Base-by-base conservation (phyloP, 306 rosid genomes). In the Lathyrus sativus region DNA sequence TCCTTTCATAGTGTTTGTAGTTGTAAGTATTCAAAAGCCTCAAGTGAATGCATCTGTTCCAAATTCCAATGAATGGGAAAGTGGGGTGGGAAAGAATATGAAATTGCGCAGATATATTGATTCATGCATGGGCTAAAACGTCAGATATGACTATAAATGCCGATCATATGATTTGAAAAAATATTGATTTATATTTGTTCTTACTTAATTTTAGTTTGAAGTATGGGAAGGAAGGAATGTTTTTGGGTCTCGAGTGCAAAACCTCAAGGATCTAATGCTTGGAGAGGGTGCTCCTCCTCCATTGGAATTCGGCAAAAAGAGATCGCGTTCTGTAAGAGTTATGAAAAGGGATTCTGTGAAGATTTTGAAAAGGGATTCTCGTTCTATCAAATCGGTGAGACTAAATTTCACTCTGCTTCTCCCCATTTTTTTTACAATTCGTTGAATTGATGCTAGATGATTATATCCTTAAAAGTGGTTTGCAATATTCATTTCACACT, bases 171-270 rank as follows among this genome's bases (percentile, higher is more conserved):
- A 77, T 68, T 69, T 77, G 54, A 43, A 17, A 15, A 19, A 60
- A 35, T 73, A 64, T 62, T 37, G 61, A 58, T 56, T n/a, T 24
- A 64, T 60, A 18, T 49, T 55, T 24, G 42, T 56, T 68, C 59
- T 76, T 84, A 43, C 62, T 7, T 62, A 62, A 11, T 58, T 24
- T 63, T 78, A 92, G 98, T 85, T 92, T 75, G 83, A 81, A 53
- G 87, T 92, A 73, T 92, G 98, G 98, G 96, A 89, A 68, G 81
- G 83, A 74, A 90, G 98, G 77, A 85, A 78, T 70, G 98, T 92
- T 41, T 89, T 92, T 77, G 98, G 96, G 14, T 85, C 93, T 55
- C 93, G 83, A 51, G 82, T 88, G 6, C 71, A 33, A 62, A 89
- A 84, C 75, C 89, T 92, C 55, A 88, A 85, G 73, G 93, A 85